Evolutionary conservation across 2,329 filamentous ascomycete genomes (phyloP).

Genomic region (Aspergillus neotritici): DNA sequence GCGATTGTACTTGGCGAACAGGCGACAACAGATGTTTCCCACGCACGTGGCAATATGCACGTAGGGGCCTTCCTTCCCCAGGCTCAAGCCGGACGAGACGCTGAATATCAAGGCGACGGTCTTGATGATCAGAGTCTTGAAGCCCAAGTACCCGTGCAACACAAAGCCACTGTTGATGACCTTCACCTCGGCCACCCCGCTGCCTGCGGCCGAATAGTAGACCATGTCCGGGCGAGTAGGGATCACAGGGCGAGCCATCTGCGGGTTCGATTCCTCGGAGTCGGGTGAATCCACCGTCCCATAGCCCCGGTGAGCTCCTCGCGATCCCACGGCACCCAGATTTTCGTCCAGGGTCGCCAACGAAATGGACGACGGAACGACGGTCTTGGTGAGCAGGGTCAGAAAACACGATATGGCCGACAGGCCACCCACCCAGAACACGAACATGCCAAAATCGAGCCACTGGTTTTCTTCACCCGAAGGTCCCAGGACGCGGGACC

Average conservation of each 20-base stretch:
- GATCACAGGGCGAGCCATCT: constrained; percentile 25
- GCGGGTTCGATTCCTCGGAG: constrained; percentile 35
- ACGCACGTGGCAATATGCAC: constrained; percentile 97
- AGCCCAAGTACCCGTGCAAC: constrained; percentile 85
- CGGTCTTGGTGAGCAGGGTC: constrained; percentile 85
- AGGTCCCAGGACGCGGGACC: constrained; percentile 59
- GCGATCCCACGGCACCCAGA: constrained; percentile 60
- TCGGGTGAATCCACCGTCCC: constrained; percentile 40
- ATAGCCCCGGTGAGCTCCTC: constrained; percentile 42
- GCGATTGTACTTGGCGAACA: constrained; percentile 89
- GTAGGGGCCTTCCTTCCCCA: constrained; percentile 92
- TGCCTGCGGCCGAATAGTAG: constrained; percentile 93
- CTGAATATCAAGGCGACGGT: constrained; percentile 76
- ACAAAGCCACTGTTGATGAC: constrained; percentile 98
- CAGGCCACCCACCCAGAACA: constrained; percentile 64
- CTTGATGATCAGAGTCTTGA: constrained; percentile 83
- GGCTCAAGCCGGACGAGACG: constrained; percentile 83
- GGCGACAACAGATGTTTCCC: constrained; percentile 86
- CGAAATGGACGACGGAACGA: constrained; percentile 81
- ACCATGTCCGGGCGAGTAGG: constrained; percentile 63
- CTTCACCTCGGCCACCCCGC: constrained; percentile 92
- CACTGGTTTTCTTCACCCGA: constrained; percentile 47
- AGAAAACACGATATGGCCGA: constrained; percentile 69
- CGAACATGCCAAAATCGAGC: constrained; percentile 73
- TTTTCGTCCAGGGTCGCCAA: constrained; percentile 91